Evolutionary conservation across 768 basidiomycete species (phyloP).

Genomic region (Mycena amicta): DNA sequence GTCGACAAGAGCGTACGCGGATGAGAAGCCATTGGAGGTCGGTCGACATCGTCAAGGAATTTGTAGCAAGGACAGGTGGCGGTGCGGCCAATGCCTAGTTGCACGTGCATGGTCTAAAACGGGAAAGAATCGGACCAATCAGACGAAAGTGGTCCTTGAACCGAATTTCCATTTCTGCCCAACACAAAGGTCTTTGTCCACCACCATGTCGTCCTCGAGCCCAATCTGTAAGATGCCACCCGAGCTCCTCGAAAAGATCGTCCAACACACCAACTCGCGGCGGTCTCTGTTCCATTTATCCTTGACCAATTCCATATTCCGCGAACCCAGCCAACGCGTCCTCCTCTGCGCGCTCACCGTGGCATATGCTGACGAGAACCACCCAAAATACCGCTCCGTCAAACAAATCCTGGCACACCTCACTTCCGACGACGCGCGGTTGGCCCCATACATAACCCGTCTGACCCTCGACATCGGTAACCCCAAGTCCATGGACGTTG

Average conservation of each 20-base stretch:
- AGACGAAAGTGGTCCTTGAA: too few species aligned
- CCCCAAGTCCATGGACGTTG: neutral
- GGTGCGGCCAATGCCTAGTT: neutral
- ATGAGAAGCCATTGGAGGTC: conserved; percentile 95
- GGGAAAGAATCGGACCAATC: too few species aligned
- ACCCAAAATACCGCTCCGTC: neutral
- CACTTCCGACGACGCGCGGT: neutral
- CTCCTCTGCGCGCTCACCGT: neutral
- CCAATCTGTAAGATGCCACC: neutral
- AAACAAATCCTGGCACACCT: neutral
- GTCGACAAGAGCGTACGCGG: conserved; percentile 58
- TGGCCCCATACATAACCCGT: neutral
- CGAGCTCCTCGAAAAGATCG: neutral
- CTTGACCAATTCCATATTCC: neutral
- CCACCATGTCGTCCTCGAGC: too few species aligned
- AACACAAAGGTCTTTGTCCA: too few species aligned
- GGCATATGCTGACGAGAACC: neutral
- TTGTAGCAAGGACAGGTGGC: neutral
- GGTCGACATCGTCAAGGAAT: conserved; percentile 67
- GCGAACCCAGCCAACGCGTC: neutral
- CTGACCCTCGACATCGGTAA: neutral
- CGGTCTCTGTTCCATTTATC: neutral
- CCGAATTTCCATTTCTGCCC: too few species aligned
- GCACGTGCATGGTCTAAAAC: neutral
- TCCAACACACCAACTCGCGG: neutral